Base-by-base conservation (phyloP, 1,284 basidiomycete species). In the Inonotus obliquus region DNA sequence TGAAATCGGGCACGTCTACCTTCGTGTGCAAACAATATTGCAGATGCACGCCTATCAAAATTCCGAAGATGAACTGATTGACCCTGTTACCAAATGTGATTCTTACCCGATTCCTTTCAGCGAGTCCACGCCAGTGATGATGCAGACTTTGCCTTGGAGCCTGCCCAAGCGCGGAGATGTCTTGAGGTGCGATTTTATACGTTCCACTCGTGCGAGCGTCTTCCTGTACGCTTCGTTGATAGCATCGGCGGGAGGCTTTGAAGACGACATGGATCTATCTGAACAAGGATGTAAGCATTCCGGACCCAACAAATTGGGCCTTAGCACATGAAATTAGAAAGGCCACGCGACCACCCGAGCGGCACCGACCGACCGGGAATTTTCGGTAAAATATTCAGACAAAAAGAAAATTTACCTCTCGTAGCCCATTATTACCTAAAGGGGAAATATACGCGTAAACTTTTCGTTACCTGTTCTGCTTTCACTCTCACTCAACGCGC, bases 81-180 rank as follows among this genome's bases (percentile, higher is more conserved):
- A 47, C 45, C 56, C 13, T 52, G 25, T 19, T 35, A 44, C 60
- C 49, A 27, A 19, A 29, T 48, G 21, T 32, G n/a, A 35, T 2
- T 67, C 81, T 66, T 70, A 91, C 91, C 92, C 92, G 65, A 96
- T 95, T 27, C 93, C 93, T 69, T 87, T 87, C 66, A 89, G 70
- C 19, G 91, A 93, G 27, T 88, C 87, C 27, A 89, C 91, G 14
- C 95, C 95, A 0, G 95, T 97, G 65, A 97, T 83, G 66, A 97
- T 82, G 69, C 89, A 92, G n/a, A 96, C 92, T 74, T 95, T 96
- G 66, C 81, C 86, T 68, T 81, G 80, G 66, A 96, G 79, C 65
- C 85, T 81, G 19, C 74, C 77, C 45, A 79, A 76, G 39, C 87
- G 80, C 35, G 86, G 80, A 35, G 81, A 69, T 19, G 73, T 76